Evolutionary conservation across 176 grass and related monocot genomes (phyloP).

Genomic region (Ampelocalamus luodianensis): DNA sequence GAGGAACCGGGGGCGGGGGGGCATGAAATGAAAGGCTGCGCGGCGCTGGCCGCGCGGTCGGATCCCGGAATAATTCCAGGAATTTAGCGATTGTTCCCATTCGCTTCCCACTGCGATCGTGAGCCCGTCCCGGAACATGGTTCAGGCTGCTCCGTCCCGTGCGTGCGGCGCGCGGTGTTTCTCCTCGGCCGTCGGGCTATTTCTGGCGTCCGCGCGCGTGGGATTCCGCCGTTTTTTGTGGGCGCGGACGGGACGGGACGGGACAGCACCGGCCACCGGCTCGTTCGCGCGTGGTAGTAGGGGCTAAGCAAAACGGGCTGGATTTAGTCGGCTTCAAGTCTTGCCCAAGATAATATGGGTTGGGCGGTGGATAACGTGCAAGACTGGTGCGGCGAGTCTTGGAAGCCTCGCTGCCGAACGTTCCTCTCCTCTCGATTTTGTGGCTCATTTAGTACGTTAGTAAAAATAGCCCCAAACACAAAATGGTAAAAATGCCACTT

Average conservation of each 20-base stretch:
- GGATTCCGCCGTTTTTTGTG: neutral
- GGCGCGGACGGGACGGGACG: neutral
- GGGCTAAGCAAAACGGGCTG: neutral
- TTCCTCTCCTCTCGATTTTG: neutral
- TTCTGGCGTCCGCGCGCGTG: neutral
- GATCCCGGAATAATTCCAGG: constrained; percentile 43
- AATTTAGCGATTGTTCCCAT: neutral
- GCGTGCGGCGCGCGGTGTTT: too few relatives aligned
- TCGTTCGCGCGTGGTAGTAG: neutral
- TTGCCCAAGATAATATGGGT: neutral
- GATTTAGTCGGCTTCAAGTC: constrained; percentile 28
- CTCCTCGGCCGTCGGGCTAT: too few relatives aligned
- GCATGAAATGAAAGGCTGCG: neutral
- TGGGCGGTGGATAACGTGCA: neutral
- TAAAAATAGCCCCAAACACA: too few relatives aligned
- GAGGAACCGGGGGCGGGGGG: neutral
- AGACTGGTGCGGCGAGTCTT: neutral
- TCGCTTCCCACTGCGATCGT: neutral
- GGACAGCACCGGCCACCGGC: too few relatives aligned
- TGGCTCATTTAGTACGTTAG: too few relatives aligned
- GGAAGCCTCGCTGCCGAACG: neutral
- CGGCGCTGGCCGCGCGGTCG: constrained; percentile 8
- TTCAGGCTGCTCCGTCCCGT: too few relatives aligned
- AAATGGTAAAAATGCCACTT: too few relatives aligned
- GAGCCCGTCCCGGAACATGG: too few relatives aligned